Evolutionary conservation across 495 filamentous ascomycete species (phyloP), one percentile per base, ranked within the genome.

Genomic region (Glonium stellatum): DNA sequence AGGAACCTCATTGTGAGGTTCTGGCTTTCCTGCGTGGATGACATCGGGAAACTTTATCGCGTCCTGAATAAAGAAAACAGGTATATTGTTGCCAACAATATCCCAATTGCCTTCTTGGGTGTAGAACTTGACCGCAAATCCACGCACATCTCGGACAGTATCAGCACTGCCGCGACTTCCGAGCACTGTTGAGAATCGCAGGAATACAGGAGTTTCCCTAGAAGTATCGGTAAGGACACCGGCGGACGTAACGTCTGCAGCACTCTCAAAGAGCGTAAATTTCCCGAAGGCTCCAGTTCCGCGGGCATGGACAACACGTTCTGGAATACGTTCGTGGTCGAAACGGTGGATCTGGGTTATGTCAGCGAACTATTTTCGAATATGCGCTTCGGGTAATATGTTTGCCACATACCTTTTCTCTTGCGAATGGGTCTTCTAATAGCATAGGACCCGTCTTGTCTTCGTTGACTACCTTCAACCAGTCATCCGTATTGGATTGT

Each of bases 301-400:
- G 35, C 90, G 87, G 27, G 91, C 91, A 68, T 96, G 91, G 5
- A 96, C 89, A 13, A 95, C 90, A 54, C 91, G 79, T 73, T 95
- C 90, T 2, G 90, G 90, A 54, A 93, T 92, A 54, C 90, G 82
- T 71, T 95, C 89, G 63, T 93, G 89, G 66, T 93, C 89, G 68
- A 95, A 92, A 58, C 84, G 81, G 69, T 84, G 81, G 48, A 90
- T 88, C 87, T 90, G 55, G 13, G 48, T 11, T 11, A 13, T 44
- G 31, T 55, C 25, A 58, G 25, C 35, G 54, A n/a, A 31, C 36
- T 54, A 25, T 22, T 4, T 19, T n/a, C 15, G 12, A 11, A 53
- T 12, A 8, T 15, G 8, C 15, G 53, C 10, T 42, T 19, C 2
- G 18, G 37, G 4, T 10, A 27, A n/a, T 23, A 37, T 15, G 18